Evolutionary conservation across 257 asterid genomes (phyloP).

Genomic region (Echium plantagineum): DNA sequence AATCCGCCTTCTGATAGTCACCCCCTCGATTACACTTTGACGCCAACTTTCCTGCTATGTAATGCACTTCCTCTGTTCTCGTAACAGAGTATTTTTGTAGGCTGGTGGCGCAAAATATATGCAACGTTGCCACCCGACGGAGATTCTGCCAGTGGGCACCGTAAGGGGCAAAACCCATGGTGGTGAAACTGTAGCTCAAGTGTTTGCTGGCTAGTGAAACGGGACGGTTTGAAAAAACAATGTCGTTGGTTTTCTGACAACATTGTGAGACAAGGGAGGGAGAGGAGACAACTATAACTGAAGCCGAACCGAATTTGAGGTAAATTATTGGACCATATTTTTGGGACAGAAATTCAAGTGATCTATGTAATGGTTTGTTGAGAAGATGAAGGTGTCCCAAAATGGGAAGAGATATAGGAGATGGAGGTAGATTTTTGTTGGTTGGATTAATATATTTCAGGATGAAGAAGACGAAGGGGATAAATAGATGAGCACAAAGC

Average conservation of each 20-base stretch:
- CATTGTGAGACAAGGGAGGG: constrained; percentile 38
- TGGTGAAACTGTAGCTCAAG: constrained; percentile 36
- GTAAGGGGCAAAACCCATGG: constrained; percentile 33
- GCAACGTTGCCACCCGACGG: constrained; percentile 25
- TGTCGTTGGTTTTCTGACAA: constrained; percentile 27
- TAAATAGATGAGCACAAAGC: neutral
- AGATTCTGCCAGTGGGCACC: constrained; percentile 49
- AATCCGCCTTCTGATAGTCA: constrained; percentile 13
- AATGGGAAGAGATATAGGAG: constrained; percentile 38
- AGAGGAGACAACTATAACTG: constrained; percentile 32
- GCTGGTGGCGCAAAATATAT: constrained; percentile 30
- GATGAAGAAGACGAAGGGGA: constrained; percentile 9
- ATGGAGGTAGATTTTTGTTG: constrained; percentile 32
- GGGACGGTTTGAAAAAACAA: constrained; percentile 39
- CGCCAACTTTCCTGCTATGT: constrained; percentile 13
- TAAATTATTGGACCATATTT: constrained; percentile 35
- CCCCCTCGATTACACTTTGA: constrained; percentile 4
- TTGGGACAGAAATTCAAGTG: constrained; percentile 27
- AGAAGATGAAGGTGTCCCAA: constrained; percentile 52
- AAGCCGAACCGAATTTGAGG: constrained; percentile 26
- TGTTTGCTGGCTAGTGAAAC: constrained; percentile 18
- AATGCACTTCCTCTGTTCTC: constrained; percentile 23
- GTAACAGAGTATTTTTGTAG: constrained; percentile 19
- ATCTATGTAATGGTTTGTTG: constrained; percentile 21
- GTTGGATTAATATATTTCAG: constrained; percentile 8